Evolutionary conservation across 1,139 yeast species (phyloP), one percentile per base, ranked within the genome.

Genomic region (Taphrina flavorubra): DNA sequence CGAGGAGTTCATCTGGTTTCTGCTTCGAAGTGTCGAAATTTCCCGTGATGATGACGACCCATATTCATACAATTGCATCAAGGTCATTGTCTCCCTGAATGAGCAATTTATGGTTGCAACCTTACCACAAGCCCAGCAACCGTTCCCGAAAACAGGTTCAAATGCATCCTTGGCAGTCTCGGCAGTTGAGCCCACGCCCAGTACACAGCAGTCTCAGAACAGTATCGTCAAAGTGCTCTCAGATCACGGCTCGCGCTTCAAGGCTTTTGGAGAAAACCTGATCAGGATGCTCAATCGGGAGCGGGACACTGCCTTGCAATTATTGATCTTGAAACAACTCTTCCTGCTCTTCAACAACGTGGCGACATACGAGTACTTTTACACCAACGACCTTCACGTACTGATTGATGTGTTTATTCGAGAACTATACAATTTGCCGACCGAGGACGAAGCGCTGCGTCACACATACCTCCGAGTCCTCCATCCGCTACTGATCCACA

Each of bases 321-420:
- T 92, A 7, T 84, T 92, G 80, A 89, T 90, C 74, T 82, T 92
- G 74, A 92, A 92, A 77, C 82, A 91, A 69, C 79, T 92, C 14
- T 91, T 90, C 76, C 78, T 90, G 70, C 83, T 92, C 0, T 86
- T 92, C 78, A 87, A 94, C 2, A 85, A 89, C 13, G 82, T 86
- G 0, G 80, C 81, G 64, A 87, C 94, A 0, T 81, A 86, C 53
- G 89, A 88, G 67, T 83, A 87, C 71, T 84, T 89, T 67, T 94
- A 94, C 76, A 81, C 90, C 71, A 94, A 94, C 75, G 99, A 94
- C 77, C 79, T 92, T 70, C 86, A 88, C 74, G 96, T 94, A 6
- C 82, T 94, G 71, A 86, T 89, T n/a, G 97, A 92, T 73, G 91
- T 94, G 8, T 82, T 92, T 68, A 82, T 92, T 4, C 80, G 98